Percentiles rank a stretch among this genome's conserved stretches.
These are phyloP conservation scores for Mycena galopus DNA, from an alignment of 768 basidiomycete species.

Conservation along the genomic window DNA sequence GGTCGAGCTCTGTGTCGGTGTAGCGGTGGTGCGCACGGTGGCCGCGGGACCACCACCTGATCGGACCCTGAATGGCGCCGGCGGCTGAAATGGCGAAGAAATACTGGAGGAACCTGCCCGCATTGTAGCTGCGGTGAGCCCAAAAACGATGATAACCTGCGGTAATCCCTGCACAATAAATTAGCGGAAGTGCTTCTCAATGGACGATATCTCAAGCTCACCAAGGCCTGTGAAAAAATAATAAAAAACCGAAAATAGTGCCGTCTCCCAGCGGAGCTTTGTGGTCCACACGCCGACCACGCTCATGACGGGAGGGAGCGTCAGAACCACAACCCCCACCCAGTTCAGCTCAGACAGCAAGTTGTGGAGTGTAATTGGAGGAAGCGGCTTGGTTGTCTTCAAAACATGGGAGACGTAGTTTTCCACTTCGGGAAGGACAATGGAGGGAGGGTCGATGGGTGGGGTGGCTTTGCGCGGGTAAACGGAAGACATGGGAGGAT, in stretches of 20 bases:
- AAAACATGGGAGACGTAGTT: conserved; percentile 87
- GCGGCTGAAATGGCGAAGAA: conserved; percentile 80
- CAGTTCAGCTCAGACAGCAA: conserved; percentile 76
- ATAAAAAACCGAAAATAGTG: conserved; percentile 59
- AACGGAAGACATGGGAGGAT: conserved; percentile 42
- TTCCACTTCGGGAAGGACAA: conserved; percentile 71
- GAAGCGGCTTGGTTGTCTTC: conserved; percentile 74
- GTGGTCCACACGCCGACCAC: conserved; percentile 79
- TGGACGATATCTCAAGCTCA: no score
- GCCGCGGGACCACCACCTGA: conserved; percentile 88
- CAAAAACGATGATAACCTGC: conserved; percentile 86
- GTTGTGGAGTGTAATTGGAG: conserved; percentile 75
- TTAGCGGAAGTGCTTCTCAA: no score
- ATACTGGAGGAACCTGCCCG: conserved; percentile 74
- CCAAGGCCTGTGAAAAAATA: conserved; percentile 75
- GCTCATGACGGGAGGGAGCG: conserved; percentile 79
- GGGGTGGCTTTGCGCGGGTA: conserved; percentile 40
- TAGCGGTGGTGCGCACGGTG: conserved; percentile 89
- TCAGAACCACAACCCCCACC: conserved; percentile 81
- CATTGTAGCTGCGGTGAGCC: conserved; percentile 89
- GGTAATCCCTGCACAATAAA: conserved; percentile 14
- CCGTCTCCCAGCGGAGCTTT: conserved; percentile 79
- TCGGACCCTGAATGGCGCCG: conserved; percentile 89
- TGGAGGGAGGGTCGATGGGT: conserved; percentile 31
- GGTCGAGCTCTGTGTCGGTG: conserved; percentile 89